These are phyloP conservation scores for Neurospora sp. DNA, from an alignment of 495 filamentous ascomycete species.

Conservation along the genomic window DNA sequence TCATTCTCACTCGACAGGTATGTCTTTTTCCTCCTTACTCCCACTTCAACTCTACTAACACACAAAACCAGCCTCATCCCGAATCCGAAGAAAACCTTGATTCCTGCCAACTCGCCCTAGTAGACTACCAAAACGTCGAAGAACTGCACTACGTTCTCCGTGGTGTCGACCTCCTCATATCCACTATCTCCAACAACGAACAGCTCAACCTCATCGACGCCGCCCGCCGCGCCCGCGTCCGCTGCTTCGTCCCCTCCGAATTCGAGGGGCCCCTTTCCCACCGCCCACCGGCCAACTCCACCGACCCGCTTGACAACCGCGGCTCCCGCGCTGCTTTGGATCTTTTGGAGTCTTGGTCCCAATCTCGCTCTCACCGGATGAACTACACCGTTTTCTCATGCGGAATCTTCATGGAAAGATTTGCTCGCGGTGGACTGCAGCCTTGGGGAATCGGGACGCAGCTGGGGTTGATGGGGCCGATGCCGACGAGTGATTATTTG, in stretches of 20 bases:
- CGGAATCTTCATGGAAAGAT: conserved; percentile 68
- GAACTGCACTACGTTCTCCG: conserved; percentile 51
- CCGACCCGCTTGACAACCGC: conserved; percentile 41
- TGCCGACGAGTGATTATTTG: conserved; percentile 44
- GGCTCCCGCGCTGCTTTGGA: conserved; percentile 39
- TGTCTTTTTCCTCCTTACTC: conserved; percentile 4
- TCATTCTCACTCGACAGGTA: conserved; percentile 59
- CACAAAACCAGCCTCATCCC: conserved; percentile 14
- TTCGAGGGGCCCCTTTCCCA: conserved; percentile 51
- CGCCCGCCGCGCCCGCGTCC: conserved; percentile 51
- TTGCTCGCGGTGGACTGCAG: conserved; percentile 48
- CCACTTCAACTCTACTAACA: neutral
- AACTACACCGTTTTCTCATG: conserved; percentile 59
- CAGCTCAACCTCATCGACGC: conserved; percentile 67
- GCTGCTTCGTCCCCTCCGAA: conserved; percentile 63
- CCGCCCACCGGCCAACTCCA: conserved; percentile 28
- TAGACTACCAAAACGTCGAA: conserved; percentile 49
- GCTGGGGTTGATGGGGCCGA: conserved; percentile 36
- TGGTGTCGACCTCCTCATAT: conserved; percentile 67
- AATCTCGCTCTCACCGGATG: conserved; percentile 36
- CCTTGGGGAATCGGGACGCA: conserved; percentile 42
- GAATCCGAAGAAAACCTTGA: conserved; percentile 31
- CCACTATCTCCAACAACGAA: conserved; percentile 52
- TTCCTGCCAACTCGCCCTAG: conserved; percentile 50
- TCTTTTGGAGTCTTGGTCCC: conserved; percentile 41